Evolutionary conservation across 495 filamentous ascomycete genomes (phyloP).

Genomic region (Penicillium tannophilum): DNA sequence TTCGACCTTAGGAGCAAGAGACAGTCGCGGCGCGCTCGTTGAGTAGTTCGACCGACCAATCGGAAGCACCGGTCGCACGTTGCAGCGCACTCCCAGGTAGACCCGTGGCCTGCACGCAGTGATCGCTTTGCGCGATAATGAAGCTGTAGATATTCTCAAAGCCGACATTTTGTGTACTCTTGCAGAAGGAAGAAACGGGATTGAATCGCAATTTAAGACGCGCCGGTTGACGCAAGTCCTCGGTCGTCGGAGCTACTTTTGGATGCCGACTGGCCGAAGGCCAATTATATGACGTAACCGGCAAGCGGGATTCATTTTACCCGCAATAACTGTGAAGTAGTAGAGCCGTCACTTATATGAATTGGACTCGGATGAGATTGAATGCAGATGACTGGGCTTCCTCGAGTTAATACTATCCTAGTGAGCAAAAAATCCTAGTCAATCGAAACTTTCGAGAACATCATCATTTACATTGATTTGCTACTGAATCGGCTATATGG

Average conservation of each 20-base stretch:
- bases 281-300: background rate
- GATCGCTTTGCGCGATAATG: conserved; percentile 33
- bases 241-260: conserved; percentile 45
- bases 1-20: conserved; percentile 36
- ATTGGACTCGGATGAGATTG: no score
- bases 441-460: no score
- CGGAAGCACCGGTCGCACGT: conserved; percentile 16
- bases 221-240: conserved; percentile 11
- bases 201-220: conserved; percentile 17
- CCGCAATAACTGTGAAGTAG: no score
- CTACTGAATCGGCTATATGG: no score
- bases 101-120: conserved; percentile 28
- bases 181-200: conserved; percentile 7
- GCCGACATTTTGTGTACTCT: conserved; percentile 28
- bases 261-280: conserved; percentile 30
- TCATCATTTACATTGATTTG: no score
- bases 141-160: conserved; percentile 29
- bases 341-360: no score
- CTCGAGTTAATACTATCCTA: no score
- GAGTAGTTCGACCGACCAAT: conserved; percentile 25
- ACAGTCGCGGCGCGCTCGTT: conserved; percentile 19
- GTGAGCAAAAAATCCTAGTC: no score
- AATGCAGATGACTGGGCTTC: no score
- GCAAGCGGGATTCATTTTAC: background rate
- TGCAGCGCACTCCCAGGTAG: conserved; percentile 27